Conservation (phyloP, 2,329 filamentous ascomycete species). For the Aureobasidium sp. region DNA sequence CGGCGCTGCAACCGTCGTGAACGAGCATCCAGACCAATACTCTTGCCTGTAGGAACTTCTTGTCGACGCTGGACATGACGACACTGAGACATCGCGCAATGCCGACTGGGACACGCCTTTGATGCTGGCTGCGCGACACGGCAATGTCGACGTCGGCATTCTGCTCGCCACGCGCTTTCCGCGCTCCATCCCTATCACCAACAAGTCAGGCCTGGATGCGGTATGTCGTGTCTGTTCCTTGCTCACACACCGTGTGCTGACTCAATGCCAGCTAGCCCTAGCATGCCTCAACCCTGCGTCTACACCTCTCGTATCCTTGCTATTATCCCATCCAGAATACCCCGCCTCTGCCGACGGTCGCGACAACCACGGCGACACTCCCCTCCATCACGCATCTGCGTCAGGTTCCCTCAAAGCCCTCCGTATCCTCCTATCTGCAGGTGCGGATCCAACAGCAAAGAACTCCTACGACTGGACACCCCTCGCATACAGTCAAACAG, state of each 20-base stretch:
- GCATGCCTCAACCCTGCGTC: slow-evolving; percentile 28
- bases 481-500: slow-evolving; percentile 71
- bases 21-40: not conserved
- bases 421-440: slow-evolving; percentile 66
- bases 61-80: slow-evolving; percentile 65
- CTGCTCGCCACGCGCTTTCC: slow-evolving; percentile 59
- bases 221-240: slow-evolving; percentile 32
- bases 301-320: slow-evolving; percentile 36
- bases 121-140: slow-evolving; percentile 63
- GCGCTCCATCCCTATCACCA: slow-evolving; percentile 53
- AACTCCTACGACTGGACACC: slow-evolving; percentile 78
- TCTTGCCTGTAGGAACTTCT: slow-evolving; percentile 45
- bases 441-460: slow-evolving; percentile 61
- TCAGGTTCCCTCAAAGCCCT: slow-evolving; percentile 72
- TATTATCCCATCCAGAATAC: slow-evolving; percentile 25
- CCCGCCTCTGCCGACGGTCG: slow-evolving; percentile 24
- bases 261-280: slow-evolving; percentile 29
- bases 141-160: slow-evolving; percentile 65
- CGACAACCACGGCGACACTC: slow-evolving; percentile 73
- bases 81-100: slow-evolving; percentile 64
- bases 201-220: slow-evolving; percentile 61
- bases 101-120: slow-evolving; percentile 71
- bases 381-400: slow-evolving; percentile 75
- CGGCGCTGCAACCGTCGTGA: not conserved
- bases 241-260: not conserved